phyloP scores from a whole-genome alignment of 345 rosid species.

The Populus tremula region DNA sequence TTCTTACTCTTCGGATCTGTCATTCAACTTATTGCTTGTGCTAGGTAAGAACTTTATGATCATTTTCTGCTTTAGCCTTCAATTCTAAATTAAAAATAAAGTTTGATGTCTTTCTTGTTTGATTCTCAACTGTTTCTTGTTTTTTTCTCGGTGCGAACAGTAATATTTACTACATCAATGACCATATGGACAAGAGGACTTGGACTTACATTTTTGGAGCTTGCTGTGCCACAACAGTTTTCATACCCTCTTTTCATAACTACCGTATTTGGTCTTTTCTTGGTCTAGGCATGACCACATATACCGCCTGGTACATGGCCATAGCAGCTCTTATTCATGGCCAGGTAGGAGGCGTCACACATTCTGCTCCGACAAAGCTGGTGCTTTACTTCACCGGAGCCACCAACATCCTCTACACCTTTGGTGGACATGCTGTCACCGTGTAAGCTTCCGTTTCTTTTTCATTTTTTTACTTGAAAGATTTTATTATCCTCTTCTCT shows the following conservation, averaged over 20 bases:
- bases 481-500: neutral
- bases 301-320: constrained; percentile 96
- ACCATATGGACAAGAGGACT: constrained; percentile 92
- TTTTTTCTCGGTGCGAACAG: constrained; percentile 32
- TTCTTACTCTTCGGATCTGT: constrained; percentile 96
- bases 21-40: constrained; percentile 96
- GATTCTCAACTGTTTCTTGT: neutral
- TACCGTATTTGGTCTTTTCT: constrained; percentile 98
- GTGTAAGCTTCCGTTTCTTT: constrained; percentile 55
- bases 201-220: constrained; percentile 99
- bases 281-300: constrained; percentile 99
- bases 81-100: neutral
- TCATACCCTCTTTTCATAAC: constrained; percentile 96
- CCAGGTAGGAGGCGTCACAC: constrained; percentile 69
- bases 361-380: constrained; percentile 70
- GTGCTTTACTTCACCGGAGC: constrained; percentile 99
- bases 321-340: constrained; percentile 78
- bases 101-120: constrained; percentile 10
- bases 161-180: constrained; percentile 95
- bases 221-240: constrained; percentile 98
- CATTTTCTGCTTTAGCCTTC: neutral
- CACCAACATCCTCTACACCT: constrained; percentile 93
- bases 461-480: neutral
- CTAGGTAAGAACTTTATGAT: constrained; percentile 44
- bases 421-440: constrained; percentile 99